phyloP scores from a whole-genome alignment of 371 early-diverging fungal genomes.

The Saksenaea vasiformis region DNA sequence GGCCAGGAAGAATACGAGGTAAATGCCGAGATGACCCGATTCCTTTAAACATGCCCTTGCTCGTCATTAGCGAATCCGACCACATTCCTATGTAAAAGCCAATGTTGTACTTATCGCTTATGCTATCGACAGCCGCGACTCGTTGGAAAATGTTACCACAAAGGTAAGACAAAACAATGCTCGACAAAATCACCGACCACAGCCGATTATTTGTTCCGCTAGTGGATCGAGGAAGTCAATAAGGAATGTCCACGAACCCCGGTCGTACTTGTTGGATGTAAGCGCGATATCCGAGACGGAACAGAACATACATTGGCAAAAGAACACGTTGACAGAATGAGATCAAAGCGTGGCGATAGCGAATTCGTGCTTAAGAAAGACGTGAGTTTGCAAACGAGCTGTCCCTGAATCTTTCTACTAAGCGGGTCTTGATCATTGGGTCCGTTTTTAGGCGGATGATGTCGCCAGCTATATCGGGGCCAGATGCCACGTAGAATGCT shows the following conservation, averaged over 20 bases:
- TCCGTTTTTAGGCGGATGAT: conserved; percentile 21
- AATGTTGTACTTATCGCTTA: conserved; percentile 55
- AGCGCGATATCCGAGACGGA: conserved; percentile 49
- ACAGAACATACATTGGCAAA: conserved; percentile 6
- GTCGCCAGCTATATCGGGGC: conserved; percentile 30
- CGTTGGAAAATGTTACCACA: conserved; percentile 56
- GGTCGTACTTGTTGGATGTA: conserved; percentile 45
- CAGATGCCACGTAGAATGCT: conserved; percentile 31
- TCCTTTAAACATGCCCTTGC: neutral
- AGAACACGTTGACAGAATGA: conserved; percentile 7
- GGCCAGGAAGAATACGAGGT: conserved; percentile 55
- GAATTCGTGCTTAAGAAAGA: conserved; percentile 8
- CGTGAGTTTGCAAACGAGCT: neutral
- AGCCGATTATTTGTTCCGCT: conserved; percentile 15
- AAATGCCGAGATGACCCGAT: neutral
- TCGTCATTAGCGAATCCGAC: conserved; percentile 45
- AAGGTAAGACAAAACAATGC: conserved; percentile 23
- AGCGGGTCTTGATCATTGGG: too few relatives aligned
- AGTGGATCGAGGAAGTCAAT: conserved; percentile 52
- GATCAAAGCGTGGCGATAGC: conserved; percentile 3
- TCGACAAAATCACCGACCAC: conserved; percentile 18
- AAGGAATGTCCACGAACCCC: conserved; percentile 36
- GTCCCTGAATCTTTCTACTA: neutral
- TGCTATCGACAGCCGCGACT: conserved; percentile 58
- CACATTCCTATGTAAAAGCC: conserved; percentile 51